Evolutionary conservation across 306 rosid genomes (phyloP), one percentile per base, ranked within the genome.

Genomic region (Senna tora): DNA sequence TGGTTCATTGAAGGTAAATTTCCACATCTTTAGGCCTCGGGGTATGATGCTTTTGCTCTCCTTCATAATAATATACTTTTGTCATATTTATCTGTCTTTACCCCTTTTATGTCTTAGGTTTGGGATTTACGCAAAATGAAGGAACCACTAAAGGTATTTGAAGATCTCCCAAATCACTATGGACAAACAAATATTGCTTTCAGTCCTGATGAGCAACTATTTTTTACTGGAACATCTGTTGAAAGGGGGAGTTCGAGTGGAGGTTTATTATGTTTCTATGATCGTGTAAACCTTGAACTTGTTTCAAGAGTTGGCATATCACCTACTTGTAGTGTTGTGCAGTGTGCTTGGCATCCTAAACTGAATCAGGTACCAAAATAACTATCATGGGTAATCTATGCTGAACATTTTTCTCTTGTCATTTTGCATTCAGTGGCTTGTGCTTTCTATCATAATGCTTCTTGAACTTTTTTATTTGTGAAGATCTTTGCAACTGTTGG

Each of bases 271-370:
- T 93, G 94, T 86, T 86, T 91, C 73, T 93, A 62, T 54, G 97
- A 93, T 84, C 82, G 91, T 69, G 67, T 71, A 43, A 91, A 86
- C 78, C 96, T 93, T 54, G 85, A 91, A 65, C 96, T 93, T 75
- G 94, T 93, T 81, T 91, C 97, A 36, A 87, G 77, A 83, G 91
- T 91, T 61, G 97, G 98, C 72, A 83, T 93, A 78, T 91, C 98
- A 42, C 85, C 98, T 36, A 87, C 89, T 51, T 80, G 75, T 77
- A 93, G 98, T 82, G 95, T 91, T 60, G 91, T 93, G 56, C 96
- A 84, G 78, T 94, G 97, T 83, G 83, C 83, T 78, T 91, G 98
- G 98, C 97, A 91, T 82, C 91, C 97, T 69, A 91, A 87, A 85
- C 87, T 94, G 56, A 91, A 89, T 84, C 98, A 94, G 97, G 97